Evolutionary conservation across 2,329 filamentous ascomycete genomes (phyloP), one percentile per base, ranked within the genome.

Genomic region (Thielaviopsis euricoi): DNA sequence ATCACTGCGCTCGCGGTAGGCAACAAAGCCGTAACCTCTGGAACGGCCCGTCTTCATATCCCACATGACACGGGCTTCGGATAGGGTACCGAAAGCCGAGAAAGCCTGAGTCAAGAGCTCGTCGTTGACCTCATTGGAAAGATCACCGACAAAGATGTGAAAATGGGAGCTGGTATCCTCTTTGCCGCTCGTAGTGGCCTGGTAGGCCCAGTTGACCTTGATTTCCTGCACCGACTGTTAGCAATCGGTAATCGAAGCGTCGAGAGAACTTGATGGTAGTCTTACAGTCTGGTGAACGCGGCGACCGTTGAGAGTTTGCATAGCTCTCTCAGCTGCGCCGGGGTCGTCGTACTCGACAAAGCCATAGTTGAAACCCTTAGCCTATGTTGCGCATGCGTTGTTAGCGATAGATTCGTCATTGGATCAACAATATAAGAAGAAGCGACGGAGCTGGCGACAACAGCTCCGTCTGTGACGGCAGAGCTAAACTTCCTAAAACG

Each of bases 21-120:
- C 93, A 64, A 97, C 91, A 68, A 98, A 98, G 13, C 93, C 93
- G 68, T 98, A 98, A 61, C 93, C 93, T 69, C 93, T 87, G 64
- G 93, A 97, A 63, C 93, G 85, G 64, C 93, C 93, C 40, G 93
- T 98, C 80, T 98, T 98, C 93, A 98, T 98, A 71, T 98, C 93
- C 93, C 93, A 98, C 93, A 98, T 98, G 63, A 98, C 93, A 66
- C 93, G 89, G 61, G 93, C 93, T 72, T 98, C 93, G 2, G 93
- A 98, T 53, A 98, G 90, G 13, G 84, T 88, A 48, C 93, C 93
- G 70, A 97, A 98, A 51, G 89, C 89, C 53, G 89, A 94, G 73
- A 98, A 98, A 13, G 93, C 93, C 71, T 96, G 90, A 17, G 86
- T 77, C 22, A 98, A 79, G 56, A 96, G 82, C 67, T 98, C 93